Base-by-base conservation (phyloP, 2,329 filamentous ascomycete genomes). In the Alternaria panax region DNA sequence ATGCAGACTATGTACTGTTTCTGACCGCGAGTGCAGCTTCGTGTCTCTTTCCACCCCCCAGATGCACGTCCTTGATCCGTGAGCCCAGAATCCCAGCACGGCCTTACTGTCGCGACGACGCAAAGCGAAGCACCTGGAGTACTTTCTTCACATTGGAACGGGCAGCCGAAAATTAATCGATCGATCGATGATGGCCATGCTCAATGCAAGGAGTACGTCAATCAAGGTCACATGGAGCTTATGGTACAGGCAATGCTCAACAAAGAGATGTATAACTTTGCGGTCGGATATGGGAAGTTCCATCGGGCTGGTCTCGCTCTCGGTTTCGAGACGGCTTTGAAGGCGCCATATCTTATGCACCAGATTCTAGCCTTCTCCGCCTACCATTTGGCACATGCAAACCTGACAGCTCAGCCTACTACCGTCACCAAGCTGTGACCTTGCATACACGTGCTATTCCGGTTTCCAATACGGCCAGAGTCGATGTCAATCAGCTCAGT, bases 281-380 rank as follows among this genome's bases (percentile, higher is more conserved):
- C 65, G 27, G 62, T 62, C 9, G 63, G 67, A 14, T 61, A 68
- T 24, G 48, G 45, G 30, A 52, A 63, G 9, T 57, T 65, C 47
- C 54, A 65, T 18, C 52, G 54, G 6, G 36, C 53, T n/a, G 54
- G 59, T 22, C 53, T 73, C 46, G 27, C 58, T 20, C 18, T 71
- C 4, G 64, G 65, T 5, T 52, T 78, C 4, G 64, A 67, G 20
- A 54, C 56, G 6, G 67, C 61, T 9, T 60, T 78, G 2, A 55
- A 67, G 5, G 59, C 65, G 2, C 76, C 78, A 2, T 80, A 76
- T 55, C 71, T 81, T 27, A 63, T 81, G 50, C 68, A 80, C 59
- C 65, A 75, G 54, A 51, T 80, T 9, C 71, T 80, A 16, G 76
- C 78, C 25, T 74, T 78, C 38, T 78, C 78, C 14, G 72, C 79